Base-by-base conservation (phyloP, 768 basidiomycete species). In the Termitomyces heimii region DNA sequence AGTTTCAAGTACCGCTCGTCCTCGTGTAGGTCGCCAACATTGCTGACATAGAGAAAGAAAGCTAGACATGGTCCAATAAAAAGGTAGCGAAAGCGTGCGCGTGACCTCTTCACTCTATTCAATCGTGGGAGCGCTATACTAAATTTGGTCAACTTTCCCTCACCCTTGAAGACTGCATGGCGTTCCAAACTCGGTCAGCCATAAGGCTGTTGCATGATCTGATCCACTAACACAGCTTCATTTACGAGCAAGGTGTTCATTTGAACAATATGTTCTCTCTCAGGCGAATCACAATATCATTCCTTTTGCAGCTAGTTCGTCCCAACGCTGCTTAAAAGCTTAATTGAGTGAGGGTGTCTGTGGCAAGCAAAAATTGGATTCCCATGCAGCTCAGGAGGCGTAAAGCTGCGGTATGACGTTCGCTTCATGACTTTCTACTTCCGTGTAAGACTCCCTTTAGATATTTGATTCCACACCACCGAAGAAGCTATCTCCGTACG, bases 31-130 rank as follows among this genome's bases (percentile, higher is more conserved):
- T 20, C 59, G 62, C 44, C 53, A 67, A 55, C 65, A 72, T 60
- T 65, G 70, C 44, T 67, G 71, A 62, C 67, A 66, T 55, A 72
- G 45, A 4, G 62, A 62, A 51, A 58, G 53, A 45, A 66, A 54
- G 58, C 64, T 59, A 22, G 56, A 60, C 67, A 58, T 61, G 44
- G 39, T 24, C 37, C 20, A 24, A 50, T 39, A 18, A 55, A 46
- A 18, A n/a, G 26, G 34, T 26, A 45, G 16, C 54, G 31, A 48
- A 46, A 14, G n/a, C 39, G 39, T 40, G 14, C 5, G n/a, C 39
- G 39, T 40, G 14, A 16, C 26, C 18, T 1, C 10, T n/a, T 20
- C 2, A 18, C 22, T n/a, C 55, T 43, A n/a, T 40, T n/a, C 24
- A 45, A 43, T 37, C 56, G 62, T 65, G 62, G 46, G 63, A 62